Evolutionary conservation across 495 filamentous ascomycete genomes (phyloP), one percentile per base, ranked within the genome.

Genomic region (Penicillium daleae): DNA sequence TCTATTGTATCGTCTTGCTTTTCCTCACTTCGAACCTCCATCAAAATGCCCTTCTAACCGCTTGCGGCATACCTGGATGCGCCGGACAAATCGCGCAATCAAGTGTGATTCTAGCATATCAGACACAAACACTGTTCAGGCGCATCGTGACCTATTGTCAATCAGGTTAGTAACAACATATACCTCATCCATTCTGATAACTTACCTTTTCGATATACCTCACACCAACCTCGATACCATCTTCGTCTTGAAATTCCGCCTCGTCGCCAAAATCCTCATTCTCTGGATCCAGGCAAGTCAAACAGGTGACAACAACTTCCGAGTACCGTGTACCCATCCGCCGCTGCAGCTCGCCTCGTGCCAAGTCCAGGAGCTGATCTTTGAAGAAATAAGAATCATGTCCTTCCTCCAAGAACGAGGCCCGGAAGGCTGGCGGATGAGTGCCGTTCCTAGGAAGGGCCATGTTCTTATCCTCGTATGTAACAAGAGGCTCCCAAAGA

Each of bases 201-300:
- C 26, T 51, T 62, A 61, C 54, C 60, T 70, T 81, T 59, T 85
- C 82, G 53, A 85, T 80, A 65, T 78, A 86, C 50, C 73, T 64
- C n/a, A 84, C 79, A 7, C 80, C 84, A 33, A 85, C 72, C 1
- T 67, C 53, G 10, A 85, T 71, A 3, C 82, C 83, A 63, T 86
- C 80, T 12, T 78, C 78, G 63, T 87, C 83, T 46, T 71, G 21
- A 33, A 82, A 77, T 21, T 82, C 81, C 10, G 31, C 31, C 13
- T 58, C 67, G 59, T 77, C 65, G 2, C 76, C 79, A 67, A 86
- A 84, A n/a, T 40, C 21, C 22, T 69, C 68, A 39, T 72, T 70
- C n/a, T 80, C 77, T 3, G 65, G 72, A 66, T 89, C 84, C 22
- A 89, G 64, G 55, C 85, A 88, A 2, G 75, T 85, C 39, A 89